These are phyloP conservation scores for Populus hybrid DNA, from an alignment of 441 rosid species.

Conservation along the genomic window DNA sequence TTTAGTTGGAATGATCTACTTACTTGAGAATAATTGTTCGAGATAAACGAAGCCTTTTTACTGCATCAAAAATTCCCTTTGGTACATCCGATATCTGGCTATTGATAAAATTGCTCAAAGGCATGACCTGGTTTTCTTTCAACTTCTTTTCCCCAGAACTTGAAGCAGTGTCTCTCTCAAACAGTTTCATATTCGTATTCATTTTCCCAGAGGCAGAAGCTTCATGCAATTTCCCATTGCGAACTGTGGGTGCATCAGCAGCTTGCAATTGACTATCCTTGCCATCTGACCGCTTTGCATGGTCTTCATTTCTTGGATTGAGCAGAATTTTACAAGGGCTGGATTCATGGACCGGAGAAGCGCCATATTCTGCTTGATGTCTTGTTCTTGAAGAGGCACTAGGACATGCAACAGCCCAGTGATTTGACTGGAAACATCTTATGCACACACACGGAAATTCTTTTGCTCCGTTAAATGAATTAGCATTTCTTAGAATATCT, in stretches of 20 bases:
- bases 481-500: conserved; percentile 42
- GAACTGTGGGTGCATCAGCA: conserved; percentile 5
- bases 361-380: conserved; percentile 13
- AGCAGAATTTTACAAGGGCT: background rate
- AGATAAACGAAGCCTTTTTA: conserved; percentile 69
- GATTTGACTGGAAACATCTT: conserved; percentile 65
- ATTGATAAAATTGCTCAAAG: conserved; percentile 17
- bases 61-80: conserved; percentile 45
- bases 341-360: background rate
- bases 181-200: conserved; percentile 10
- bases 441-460: conserved; percentile 47
- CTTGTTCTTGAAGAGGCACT: conserved; percentile 25
- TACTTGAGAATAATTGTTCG: conserved; percentile 56
- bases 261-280: conserved; percentile 6
- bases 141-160: conserved; percentile 36
- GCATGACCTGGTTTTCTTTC: conserved; percentile 23
- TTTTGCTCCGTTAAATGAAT: conserved; percentile 33
- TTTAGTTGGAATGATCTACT: background rate
- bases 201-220: conserved; percentile 19
- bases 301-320: background rate
- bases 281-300: background rate
- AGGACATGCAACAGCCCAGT: conserved; percentile 83
- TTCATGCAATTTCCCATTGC: conserved; percentile 21
- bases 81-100: conserved; percentile 37
- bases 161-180: conserved; percentile 26